These are phyloP conservation scores for Hermanozyma aechmeae DNA, from an alignment of 805 yeast species.

Conservation along the genomic window DNA sequence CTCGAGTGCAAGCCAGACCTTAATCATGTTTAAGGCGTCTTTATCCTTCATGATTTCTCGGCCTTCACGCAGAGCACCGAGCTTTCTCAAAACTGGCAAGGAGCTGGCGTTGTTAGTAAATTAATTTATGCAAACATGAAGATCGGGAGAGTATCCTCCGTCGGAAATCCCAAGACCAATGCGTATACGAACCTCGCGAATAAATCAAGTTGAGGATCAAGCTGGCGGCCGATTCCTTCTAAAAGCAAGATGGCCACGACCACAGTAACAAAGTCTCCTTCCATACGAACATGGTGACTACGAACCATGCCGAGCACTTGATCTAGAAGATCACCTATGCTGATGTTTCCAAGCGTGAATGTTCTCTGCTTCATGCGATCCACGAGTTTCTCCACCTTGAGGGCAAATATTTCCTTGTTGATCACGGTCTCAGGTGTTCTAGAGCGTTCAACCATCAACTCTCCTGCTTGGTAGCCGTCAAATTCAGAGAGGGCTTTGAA, in stretches of 20 bases:
- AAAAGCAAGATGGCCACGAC: slow-evolving; percentile 85
- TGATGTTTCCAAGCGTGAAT: slow-evolving; percentile 83
- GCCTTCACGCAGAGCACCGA: slow-evolving; percentile 63
- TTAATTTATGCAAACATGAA: too few species aligned
- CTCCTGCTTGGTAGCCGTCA: slow-evolving; percentile 93
- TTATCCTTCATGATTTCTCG: slow-evolving; percentile 44
- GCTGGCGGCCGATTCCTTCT: slow-evolving; percentile 92
- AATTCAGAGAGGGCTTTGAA: slow-evolving; percentile 84
- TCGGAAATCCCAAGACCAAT: slow-evolving; percentile 30
- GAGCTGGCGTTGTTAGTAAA: slow-evolving; percentile 47
- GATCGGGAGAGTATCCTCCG: slow-evolving; percentile 15
- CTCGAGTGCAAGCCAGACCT: slow-evolving; percentile 87
- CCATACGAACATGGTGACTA: slow-evolving; percentile 93
- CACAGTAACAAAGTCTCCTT: slow-evolving; percentile 91
- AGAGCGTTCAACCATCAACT: slow-evolving; percentile 89
- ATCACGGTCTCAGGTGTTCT: slow-evolving; percentile 90
- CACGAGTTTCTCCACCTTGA: slow-evolving; percentile 79
- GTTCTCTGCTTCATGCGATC: slow-evolving; percentile 76
- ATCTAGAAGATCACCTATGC: slow-evolving; percentile 84
- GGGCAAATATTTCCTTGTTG: slow-evolving; percentile 75
- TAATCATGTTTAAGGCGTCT: slow-evolving; percentile 69
- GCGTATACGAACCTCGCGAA: slow-evolving; percentile 88
- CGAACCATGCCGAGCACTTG: slow-evolving; percentile 88
- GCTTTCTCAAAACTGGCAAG: slow-evolving; percentile 74
- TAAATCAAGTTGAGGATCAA: slow-evolving; percentile 87